These are phyloP conservation scores for Hanseniaspora sp. DNA, from an alignment of 1,139 yeast species.

Conservation along the genomic window DNA sequence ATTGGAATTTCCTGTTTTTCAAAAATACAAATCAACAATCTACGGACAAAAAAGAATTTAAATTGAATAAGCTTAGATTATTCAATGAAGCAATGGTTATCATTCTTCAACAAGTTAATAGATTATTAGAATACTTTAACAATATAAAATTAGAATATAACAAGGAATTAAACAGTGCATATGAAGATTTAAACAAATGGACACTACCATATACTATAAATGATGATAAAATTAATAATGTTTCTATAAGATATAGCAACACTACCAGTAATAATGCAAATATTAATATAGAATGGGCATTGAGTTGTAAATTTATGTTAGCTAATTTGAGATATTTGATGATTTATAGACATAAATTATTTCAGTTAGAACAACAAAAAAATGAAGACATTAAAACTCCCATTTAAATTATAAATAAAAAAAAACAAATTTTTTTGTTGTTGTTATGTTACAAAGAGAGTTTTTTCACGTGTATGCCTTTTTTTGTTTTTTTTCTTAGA, in stretches of 20 bases:
- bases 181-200: slow-evolving; percentile 23
- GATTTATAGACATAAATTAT: slow-evolving; percentile 27
- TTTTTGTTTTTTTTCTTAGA: not conserved
- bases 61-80: slow-evolving; percentile 57
- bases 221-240: slow-evolving; percentile 65
- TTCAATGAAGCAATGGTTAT: slow-evolving; percentile 73
- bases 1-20: slow-evolving; percentile 45
- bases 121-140: slow-evolving; percentile 41
- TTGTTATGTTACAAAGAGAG: no score
- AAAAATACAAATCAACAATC: slow-evolving; percentile 35
- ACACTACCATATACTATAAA: slow-evolving; percentile 53
- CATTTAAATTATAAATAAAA: no score
- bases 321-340: slow-evolving; percentile 44
- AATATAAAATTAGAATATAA: slow-evolving; percentile 31
- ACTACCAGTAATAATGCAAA: slow-evolving; percentile 53
- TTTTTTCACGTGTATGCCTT: not conserved
- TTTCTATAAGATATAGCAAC: slow-evolving; percentile 41
- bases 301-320: slow-evolving; percentile 70
- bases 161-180: slow-evolving; percentile 27
- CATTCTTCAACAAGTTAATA: slow-evolving; percentile 51
- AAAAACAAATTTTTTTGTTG: no score
- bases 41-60: slow-evolving; percentile 25
- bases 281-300: slow-evolving; percentile 63
- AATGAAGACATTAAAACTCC: not conserved
- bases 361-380: not conserved